Percentiles rank a stretch among this genome's conserved stretches.
phyloP scores from a whole-genome alignment of 148 eudicot genomes.

The Heliamphora exappendiculata region DNA sequence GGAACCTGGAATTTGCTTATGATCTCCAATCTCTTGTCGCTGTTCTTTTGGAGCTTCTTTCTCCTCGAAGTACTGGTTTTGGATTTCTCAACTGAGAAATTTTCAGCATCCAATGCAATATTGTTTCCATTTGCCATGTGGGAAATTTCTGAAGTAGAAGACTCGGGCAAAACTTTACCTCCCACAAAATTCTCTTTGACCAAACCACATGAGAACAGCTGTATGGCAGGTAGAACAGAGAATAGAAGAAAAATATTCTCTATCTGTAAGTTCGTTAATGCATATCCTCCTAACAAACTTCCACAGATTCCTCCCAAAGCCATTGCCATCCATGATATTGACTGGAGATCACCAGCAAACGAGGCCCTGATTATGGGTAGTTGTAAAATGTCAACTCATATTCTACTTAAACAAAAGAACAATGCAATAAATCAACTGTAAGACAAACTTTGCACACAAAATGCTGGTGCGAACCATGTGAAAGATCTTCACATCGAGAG shows the following conservation, averaged over 20 bases:
- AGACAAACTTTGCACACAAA: background rate
- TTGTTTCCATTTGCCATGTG: constrained; percentile 28
- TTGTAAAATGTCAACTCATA: constrained; percentile 2
- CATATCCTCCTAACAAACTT: constrained; percentile 84
- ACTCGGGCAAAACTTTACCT: constrained; percentile 24
- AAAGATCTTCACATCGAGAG: background rate
- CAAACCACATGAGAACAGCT: constrained; percentile 75
- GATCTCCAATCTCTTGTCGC: constrained; percentile 20
- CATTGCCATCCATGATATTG: constrained; percentile 90
- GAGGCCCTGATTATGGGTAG: constrained; percentile 51
- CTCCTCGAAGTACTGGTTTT: constrained; percentile 40
- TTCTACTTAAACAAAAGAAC: background rate
- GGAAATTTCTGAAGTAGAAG: constrained; percentile 25
- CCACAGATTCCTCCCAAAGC: constrained; percentile 95
- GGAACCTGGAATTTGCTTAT: constrained; percentile 22
- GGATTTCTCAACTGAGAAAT: constrained; percentile 28
- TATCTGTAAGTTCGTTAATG: constrained; percentile 49
- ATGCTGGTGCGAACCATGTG: background rate
- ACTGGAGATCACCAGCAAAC: constrained; percentile 97
- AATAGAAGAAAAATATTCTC: constrained; percentile 66
- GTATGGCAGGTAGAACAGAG: constrained; percentile 67
- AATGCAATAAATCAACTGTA: background rate
- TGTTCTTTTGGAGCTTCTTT: constrained; percentile 47
- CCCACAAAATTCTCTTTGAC: constrained; percentile 49
- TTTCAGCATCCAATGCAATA: constrained; percentile 23